Conservation (phyloP, 1,139 yeast species). For the Yamadazyma siamensis region DNA sequence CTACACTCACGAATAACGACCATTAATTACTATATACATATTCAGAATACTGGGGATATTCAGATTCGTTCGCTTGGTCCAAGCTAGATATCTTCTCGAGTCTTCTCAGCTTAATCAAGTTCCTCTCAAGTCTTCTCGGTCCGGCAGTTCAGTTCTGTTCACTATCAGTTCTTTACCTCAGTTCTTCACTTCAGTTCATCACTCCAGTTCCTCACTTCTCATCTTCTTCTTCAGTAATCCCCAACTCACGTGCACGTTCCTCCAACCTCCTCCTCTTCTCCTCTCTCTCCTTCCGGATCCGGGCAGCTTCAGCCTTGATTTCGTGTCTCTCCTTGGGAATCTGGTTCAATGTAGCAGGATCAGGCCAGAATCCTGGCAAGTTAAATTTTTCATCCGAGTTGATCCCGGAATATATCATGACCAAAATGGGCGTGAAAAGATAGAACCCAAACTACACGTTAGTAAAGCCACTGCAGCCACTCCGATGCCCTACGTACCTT, state of each 20-base stretch:
- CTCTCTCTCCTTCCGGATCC: slow-evolving; percentile 70
- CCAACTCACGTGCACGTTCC: slow-evolving; percentile 65
- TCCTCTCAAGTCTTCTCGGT: too few relatives aligned
- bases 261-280: slow-evolving; percentile 76
- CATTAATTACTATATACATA: too few relatives aligned
- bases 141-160: too few relatives aligned
- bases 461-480: slow-evolving; percentile 11
- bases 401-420: slow-evolving; percentile 90
- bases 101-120: too few relatives aligned
- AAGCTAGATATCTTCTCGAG: too few relatives aligned
- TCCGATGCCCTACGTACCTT: slow-evolving; percentile 42
- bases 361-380: slow-evolving; percentile 97
- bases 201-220: not conserved
- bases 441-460: slow-evolving; percentile 70
- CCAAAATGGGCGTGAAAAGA: slow-evolving; percentile 77
- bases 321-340: slow-evolving; percentile 93
- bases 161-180: too few relatives aligned
- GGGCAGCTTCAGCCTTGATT: slow-evolving; percentile 84
- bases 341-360: slow-evolving; percentile 84
- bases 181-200: not conserved
- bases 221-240: slow-evolving; percentile 40
- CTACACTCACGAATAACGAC: too few relatives aligned
- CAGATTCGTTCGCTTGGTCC: too few relatives aligned
- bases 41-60: too few relatives aligned
- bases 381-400: slow-evolving; percentile 87